Conservation (phyloP, 148 eudicot genomes). For the Heliamphora exappendiculata region DNA sequence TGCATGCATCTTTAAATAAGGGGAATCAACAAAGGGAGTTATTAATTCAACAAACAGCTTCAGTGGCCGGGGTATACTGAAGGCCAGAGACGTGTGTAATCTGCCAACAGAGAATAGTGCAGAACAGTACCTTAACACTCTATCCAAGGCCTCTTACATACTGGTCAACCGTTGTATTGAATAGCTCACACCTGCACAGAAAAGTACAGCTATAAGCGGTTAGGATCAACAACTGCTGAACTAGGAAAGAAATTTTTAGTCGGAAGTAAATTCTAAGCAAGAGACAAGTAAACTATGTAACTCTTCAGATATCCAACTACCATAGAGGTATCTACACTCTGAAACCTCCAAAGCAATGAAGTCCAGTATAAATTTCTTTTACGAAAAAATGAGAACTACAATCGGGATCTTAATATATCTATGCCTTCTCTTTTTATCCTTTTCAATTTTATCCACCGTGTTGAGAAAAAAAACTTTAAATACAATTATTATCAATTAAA, state of each 20-base stretch:
- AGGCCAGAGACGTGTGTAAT: not conserved
- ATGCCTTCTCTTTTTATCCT: not conserved
- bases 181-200: conserved; percentile 64
- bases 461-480: not conserved
- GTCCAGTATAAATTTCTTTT: not conserved
- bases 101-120: not conserved
- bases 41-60: not conserved
- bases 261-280: not conserved
- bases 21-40: not conserved
- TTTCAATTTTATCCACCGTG: not conserved
- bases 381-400: not conserved
- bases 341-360: not conserved
- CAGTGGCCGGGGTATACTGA: not conserved
- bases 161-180: conserved; percentile 81
- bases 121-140: conserved; percentile 8
- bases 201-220: not conserved
- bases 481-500: not conserved
- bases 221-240: not conserved
- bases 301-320: not conserved
- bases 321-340: not conserved
- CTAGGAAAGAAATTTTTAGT: not conserved
- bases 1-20: not conserved
- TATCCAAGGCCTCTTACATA: conserved; percentile 91
- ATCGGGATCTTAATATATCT: not conserved
- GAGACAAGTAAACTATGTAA: not conserved